Base-by-base conservation (phyloP, 371 early-diverging fungal species). In the Phascolomyces articulosus region DNA sequence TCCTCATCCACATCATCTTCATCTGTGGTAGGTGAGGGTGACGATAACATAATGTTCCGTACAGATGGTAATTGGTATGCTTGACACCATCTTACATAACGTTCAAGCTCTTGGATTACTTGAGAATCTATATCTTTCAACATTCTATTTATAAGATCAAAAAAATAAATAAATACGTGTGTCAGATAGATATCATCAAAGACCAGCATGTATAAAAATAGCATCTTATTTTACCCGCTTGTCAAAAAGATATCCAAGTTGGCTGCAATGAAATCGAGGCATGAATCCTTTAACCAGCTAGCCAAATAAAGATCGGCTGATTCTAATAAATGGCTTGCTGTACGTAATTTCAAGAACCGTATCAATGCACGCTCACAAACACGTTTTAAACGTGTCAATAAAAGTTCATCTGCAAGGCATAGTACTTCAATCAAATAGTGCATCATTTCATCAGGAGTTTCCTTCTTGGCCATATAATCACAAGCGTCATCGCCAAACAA, bases 171-270 rank as follows among this genome's bases (percentile, higher is more conserved):
- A 24, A 11, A 26, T 58, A 10, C 18, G 59, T 20, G 1, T 27
- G 10, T 53, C 31, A 10, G 60, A 23, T 28, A 41, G 18, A 16
- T 64, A 18, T 21, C 3, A 28, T 56, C 31, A 23, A 8, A 40
- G 3, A 4, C 20, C 1, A 31, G 31, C 31, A 44, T 21, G 21
- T 15, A 51, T 53, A 15, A 13, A n/a, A 44, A 4, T 16, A n/a
- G 21, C 27, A 31, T 18, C 27, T 13, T 8, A 0, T 66, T 63
- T 60, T 83, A 80, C 75, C 84, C 75, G 47, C 77, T 74, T 44
- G 82, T 83, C 4, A 91, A 55, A 48, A 81, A 80, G 23, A 80
- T 77, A 20, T 89, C 83, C 53, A 93, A 60, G 58, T 93, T 93
- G 48, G 83, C 75, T 21, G 77, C 81, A 0, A 90, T 67, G 64